Evolutionary conservation across 805 yeast genomes (phyloP).

Genomic region (Torulaspora indica): DNA sequence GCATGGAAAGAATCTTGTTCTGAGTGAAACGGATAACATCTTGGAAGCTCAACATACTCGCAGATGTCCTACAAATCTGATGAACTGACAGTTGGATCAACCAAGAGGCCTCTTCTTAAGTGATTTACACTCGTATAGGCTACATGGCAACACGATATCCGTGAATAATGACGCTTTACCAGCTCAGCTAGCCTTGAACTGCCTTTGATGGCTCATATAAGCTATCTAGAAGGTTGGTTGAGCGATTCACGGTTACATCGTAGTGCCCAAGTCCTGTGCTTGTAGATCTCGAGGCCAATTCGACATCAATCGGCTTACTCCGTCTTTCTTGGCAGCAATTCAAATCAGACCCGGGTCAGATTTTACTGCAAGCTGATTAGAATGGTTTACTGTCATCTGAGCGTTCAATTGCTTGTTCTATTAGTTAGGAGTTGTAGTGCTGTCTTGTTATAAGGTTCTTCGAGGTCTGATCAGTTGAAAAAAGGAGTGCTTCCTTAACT

Average conservation of each 20-base stretch:
- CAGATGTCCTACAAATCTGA: background rate
- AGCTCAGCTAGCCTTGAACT: background rate
- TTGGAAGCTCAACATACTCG: slow-evolving; percentile 32
- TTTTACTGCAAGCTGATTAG: too few relatives aligned
- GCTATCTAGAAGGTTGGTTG: background rate
- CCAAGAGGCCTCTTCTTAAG: background rate
- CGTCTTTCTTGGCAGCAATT: too few relatives aligned
- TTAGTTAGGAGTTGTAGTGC: background rate
- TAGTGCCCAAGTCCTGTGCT: too few relatives aligned
- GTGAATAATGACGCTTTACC: slow-evolving; percentile 1
- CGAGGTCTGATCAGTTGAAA: background rate
- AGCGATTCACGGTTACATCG: too few relatives aligned
- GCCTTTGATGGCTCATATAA: background rate
- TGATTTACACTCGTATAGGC: slow-evolving; percentile 4
- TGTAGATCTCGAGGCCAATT: too few relatives aligned
- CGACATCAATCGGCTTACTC: too few relatives aligned
- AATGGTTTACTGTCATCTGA: background rate
- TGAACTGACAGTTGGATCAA: background rate
- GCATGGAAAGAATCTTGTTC: slow-evolving; percentile 24
- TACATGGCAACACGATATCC: slow-evolving; percentile 3
- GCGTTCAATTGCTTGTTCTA: background rate
- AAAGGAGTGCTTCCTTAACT: background rate
- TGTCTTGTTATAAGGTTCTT: background rate
- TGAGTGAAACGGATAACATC: slow-evolving; percentile 35
- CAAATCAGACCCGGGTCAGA: too few relatives aligned